Evolutionary conservation across 2,329 filamentous ascomycete genomes (phyloP).

Genomic region (Venturia effusa): DNA sequence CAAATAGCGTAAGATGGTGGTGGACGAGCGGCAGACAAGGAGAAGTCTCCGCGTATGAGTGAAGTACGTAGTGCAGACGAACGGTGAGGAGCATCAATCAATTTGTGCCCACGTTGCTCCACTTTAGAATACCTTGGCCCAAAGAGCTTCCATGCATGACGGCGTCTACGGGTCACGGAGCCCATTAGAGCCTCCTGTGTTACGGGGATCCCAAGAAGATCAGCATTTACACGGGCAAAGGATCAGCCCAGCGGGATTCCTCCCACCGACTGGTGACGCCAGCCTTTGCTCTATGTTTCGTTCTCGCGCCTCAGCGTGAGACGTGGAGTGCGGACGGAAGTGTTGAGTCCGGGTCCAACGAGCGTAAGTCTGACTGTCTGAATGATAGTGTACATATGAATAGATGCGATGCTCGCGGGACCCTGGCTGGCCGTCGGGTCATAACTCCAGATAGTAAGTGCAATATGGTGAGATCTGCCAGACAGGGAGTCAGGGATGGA

Average conservation of each 20-base stretch:
- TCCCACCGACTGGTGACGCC: not conserved
- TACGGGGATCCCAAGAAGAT: not conserved
- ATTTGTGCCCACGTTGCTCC: slow-evolving; percentile 1
- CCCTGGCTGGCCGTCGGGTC: too few species aligned
- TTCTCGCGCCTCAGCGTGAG: not conserved
- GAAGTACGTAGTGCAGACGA: not conserved
- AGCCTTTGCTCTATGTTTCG: not conserved
- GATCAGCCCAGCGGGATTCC: not conserved
- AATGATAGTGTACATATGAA: too few species aligned
- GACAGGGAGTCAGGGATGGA: not conserved
- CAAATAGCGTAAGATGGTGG: too few species aligned
- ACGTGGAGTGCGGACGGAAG: not conserved
- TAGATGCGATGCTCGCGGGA: too few species aligned
- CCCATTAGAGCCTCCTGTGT: not conserved
- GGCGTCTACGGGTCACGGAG: not conserved
- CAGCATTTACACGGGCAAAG: not conserved
- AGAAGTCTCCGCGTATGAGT: not conserved
- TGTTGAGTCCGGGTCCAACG: too few species aligned
- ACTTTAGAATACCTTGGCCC: not conserved
- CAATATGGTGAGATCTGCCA: not conserved
- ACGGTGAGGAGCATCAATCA: not conserved
- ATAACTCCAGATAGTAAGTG: too few species aligned
- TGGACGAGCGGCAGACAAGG: not conserved
- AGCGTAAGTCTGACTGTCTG: too few species aligned
- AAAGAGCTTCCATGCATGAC: slow-evolving; percentile 5